phyloP scores from a whole-genome alignment of 2,329 filamentous ascomycete genomes.

The Fusarium burgessii region DNA sequence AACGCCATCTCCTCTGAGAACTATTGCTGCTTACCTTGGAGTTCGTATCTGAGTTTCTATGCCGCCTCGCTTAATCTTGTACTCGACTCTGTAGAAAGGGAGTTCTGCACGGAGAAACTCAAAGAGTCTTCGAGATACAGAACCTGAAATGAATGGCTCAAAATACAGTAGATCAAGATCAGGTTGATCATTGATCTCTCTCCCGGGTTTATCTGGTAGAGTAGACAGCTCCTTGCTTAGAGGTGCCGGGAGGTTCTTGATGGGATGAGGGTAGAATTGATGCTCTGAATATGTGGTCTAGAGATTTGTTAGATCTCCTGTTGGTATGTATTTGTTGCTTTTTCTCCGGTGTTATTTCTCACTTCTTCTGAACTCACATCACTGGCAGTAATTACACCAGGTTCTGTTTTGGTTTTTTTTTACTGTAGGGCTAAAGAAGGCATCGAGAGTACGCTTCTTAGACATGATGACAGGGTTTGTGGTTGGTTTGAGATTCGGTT shows the following conservation, averaged over 20 bases:
- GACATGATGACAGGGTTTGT: slow-evolving; percentile 33
- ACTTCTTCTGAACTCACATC: slow-evolving; percentile 21
- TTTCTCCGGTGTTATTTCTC: background rate
- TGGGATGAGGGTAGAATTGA: slow-evolving; percentile 63
- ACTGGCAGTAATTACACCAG: background rate
- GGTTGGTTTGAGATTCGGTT: background rate
- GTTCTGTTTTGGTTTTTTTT: slow-evolving; percentile 44
- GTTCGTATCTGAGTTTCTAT: slow-evolving; percentile 71
- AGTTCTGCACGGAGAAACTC: slow-evolving; percentile 77
- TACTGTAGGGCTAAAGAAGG: slow-evolving; percentile 66
- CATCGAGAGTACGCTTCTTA: slow-evolving; percentile 70
- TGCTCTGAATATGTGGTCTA: slow-evolving; percentile 55
- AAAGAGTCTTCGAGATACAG: slow-evolving; percentile 71
- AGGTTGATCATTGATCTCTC: slow-evolving; percentile 72
- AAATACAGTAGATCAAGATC: slow-evolving; percentile 82
- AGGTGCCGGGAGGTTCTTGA: slow-evolving; percentile 56
- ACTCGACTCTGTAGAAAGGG: slow-evolving; percentile 81
- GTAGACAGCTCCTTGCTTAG: slow-evolving; percentile 56
- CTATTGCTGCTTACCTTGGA: slow-evolving; percentile 54
- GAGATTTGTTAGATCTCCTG: background rate
- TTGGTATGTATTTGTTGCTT: rapidly evolving
- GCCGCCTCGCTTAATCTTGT: slow-evolving; percentile 75
- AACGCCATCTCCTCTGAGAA: background rate
- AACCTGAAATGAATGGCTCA: slow-evolving; percentile 74
- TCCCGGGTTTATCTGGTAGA: slow-evolving; percentile 65